Evolutionary conservation across 805 yeast species (phyloP), one percentile per base, ranked within the genome.

Genomic region (Starmerella khaoyaiensis): DNA sequence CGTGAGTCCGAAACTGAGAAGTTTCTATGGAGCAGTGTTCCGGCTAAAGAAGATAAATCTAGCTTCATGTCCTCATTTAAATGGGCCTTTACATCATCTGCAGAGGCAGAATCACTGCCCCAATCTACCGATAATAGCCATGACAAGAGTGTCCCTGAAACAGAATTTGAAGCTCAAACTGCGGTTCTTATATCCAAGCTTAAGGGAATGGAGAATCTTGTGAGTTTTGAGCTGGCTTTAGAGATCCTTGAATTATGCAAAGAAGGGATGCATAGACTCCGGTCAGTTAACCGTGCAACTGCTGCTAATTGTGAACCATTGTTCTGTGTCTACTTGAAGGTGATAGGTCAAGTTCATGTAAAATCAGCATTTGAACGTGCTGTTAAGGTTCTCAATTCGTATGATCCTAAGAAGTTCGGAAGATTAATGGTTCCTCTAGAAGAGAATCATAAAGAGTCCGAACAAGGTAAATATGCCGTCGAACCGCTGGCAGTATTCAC

Each of bases 401-500:
- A 84, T 50, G 75, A 79, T 42, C 87, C 94, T 0, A 54, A 61
- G 23, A 58, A 58, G 33, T 45, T 52, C 33, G 53, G 60, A 5
- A 49, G 56, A 5, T 44, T 53, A 1, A 47, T 52, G 16, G 37
- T 49, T 3, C 42, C 44, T 3, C 19, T 42, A 6, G 34, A 23
- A 7, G 31, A 22, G 5, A 22, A 8, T n/a, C 5, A 28, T 15
- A 23, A 23, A 11, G n/a, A 23, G n/a, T n/a, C n/a, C 26, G 26
- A 19, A 27, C 15, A 49, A 32, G 22, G 12, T 5, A 23, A 26
- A 8, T 31, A 31, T 10, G 56, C 61, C 2, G 76, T 80, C n/a
- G 93, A 79, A 45, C 97, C 97, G 0, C 64, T 87, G 36, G 78
- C 78, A 0, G 72, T 80, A 31, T 87, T 90, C 50, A 79, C 93